Percentiles rank a stretch among this genome's conserved stretches.
Evolutionary conservation across 768 basidiomycete genomes (phyloP).

Genomic region (Sarcodon sp.): DNA sequence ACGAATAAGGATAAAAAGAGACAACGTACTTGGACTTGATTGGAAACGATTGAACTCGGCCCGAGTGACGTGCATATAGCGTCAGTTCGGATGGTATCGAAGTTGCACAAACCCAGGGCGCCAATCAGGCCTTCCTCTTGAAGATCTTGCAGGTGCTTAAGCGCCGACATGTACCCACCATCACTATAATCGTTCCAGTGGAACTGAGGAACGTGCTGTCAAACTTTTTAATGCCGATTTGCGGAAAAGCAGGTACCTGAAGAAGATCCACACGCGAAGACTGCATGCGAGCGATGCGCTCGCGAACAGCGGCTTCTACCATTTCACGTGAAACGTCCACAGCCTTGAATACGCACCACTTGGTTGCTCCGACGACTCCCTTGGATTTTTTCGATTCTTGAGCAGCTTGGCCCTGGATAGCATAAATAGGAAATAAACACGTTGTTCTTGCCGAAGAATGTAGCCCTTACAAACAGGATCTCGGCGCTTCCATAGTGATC

Average conservation of each 20-base stretch:
- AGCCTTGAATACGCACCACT: conserved; percentile 72
- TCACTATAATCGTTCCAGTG: conserved; percentile 67
- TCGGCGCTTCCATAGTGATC: conserved; percentile 85
- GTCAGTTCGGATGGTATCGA: conserved; percentile 61
- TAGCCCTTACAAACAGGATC: conserved; percentile 53
- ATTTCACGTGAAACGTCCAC: conserved; percentile 34
- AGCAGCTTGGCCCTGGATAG: conserved; percentile 53
- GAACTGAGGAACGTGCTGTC: conserved; percentile 30
- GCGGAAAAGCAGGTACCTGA: conserved; percentile 32
- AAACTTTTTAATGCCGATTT: not conserved
- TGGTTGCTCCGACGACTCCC: conserved; percentile 59
- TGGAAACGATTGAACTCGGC: conserved; percentile 60
- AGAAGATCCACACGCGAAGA: conserved; percentile 50
- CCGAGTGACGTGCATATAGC: conserved; percentile 72
- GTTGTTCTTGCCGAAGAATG: not conserved
- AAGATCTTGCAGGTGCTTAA: conserved; percentile 44
- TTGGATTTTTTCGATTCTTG: conserved; percentile 25
- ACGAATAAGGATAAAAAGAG: not conserved
- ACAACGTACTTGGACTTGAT: conserved; percentile 63
- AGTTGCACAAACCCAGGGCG: conserved; percentile 70
- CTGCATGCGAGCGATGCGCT: conserved; percentile 61
- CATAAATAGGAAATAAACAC: not conserved
- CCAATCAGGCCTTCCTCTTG: conserved; percentile 45
- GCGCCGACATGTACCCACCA: conserved; percentile 31
- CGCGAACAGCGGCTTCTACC: conserved; percentile 52